Evolutionary conservation across 495 filamentous ascomycete species (phyloP).

Genomic region (Chaetomium cochliodes): DNA sequence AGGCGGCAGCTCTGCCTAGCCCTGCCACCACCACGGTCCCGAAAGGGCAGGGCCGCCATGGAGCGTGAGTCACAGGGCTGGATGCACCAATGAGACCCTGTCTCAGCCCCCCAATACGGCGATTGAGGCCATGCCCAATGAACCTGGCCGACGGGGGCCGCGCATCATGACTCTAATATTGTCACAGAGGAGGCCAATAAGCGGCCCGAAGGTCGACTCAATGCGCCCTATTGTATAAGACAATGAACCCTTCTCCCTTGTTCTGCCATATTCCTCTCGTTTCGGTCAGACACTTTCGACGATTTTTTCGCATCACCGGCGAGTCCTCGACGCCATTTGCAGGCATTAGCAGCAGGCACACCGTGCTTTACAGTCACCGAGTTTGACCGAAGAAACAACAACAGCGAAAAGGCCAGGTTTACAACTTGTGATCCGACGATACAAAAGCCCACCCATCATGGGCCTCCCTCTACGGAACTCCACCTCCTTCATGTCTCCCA

Average conservation of each 20-base stretch:
- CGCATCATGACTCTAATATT: conserved; percentile 9
- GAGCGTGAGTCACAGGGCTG: conserved; percentile 8
- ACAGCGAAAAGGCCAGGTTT: neutral
- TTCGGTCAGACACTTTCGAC: conserved; percentile 17
- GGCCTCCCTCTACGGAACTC: conserved; percentile 7
- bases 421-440: neutral
- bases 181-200: conserved; percentile 7
- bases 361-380: neutral
- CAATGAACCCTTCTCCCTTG: neutral
- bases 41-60: neutral
- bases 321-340: conserved; percentile 6
- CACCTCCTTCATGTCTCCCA: neutral
- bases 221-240: conserved; percentile 17
- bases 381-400: neutral
- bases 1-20: conserved; percentile 12
- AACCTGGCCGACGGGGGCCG: neutral
- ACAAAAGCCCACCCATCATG: conserved; percentile 4
- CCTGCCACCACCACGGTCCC: conserved; percentile 5
- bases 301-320: conserved; percentile 9
- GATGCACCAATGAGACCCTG: conserved; percentile 1
- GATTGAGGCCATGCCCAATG: conserved; percentile 2
- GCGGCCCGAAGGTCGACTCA: neutral
- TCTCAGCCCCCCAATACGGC: conserved; percentile 9
- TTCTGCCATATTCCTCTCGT: conserved; percentile 6
- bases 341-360: neutral